Percentiles rank a stretch among this genome's conserved stretches.
phyloP scores from a whole-genome alignment of 768 basidiomycete species.

The Leccinum olivaceopallidum region DNA sequence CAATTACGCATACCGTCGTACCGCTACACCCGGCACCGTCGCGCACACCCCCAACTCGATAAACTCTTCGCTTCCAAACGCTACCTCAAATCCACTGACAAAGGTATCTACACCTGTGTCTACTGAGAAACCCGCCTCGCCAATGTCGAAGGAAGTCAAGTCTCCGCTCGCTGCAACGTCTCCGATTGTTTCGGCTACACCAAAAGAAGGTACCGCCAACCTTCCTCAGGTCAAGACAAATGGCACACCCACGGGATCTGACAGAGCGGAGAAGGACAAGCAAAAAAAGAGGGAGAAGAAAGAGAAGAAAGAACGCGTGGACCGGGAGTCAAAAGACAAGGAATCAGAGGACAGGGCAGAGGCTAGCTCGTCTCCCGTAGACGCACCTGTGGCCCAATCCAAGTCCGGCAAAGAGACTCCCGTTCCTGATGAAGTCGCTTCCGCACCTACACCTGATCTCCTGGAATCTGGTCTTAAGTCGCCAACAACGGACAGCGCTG shows the following conservation, averaged over 20 bases:
- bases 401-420: slow-evolving; percentile 45
- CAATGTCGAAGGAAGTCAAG: slow-evolving; percentile 34
- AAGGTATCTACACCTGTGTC: slow-evolving; percentile 35
- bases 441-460: slow-evolving; percentile 29
- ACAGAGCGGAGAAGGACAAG: slow-evolving; percentile 58
- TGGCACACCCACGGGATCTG: slow-evolving; percentile 37
- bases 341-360: slow-evolving; percentile 34
- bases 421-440: slow-evolving; percentile 24
- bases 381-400: slow-evolving; percentile 20
- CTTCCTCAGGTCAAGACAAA: slow-evolving; percentile 35
- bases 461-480: slow-evolving; percentile 46
- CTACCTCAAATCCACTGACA: slow-evolving; percentile 35
- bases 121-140: slow-evolving; percentile 38
- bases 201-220: slow-evolving; percentile 37
- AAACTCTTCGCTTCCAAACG: slow-evolving; percentile 49
- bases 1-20: slow-evolving; percentile 92
- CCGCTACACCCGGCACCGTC: slow-evolving; percentile 52
- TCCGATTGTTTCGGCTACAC: slow-evolving; percentile 32
- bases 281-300: slow-evolving; percentile 63
- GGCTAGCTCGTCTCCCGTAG: slow-evolving; percentile 27
- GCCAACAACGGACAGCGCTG: slow-evolving; percentile 57
- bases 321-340: slow-evolving; percentile 41
- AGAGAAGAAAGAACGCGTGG: slow-evolving; percentile 56
- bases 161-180: slow-evolving; percentile 38
- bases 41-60: slow-evolving; percentile 61